phyloP scores from a whole-genome alignment of 345 rosid genomes.

The Camelina sativa region DNA sequence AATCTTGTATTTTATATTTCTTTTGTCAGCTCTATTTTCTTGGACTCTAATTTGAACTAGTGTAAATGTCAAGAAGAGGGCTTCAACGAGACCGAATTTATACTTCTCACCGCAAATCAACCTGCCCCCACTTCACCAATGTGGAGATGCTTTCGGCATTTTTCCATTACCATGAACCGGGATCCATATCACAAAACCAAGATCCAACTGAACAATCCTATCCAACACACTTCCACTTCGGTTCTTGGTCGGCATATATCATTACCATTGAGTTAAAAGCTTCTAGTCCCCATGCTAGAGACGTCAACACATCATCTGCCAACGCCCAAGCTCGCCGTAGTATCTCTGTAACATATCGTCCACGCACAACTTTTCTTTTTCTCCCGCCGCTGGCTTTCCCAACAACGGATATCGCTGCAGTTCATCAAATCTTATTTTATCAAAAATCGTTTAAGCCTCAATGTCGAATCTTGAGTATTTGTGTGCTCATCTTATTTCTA shows the following conservation, averaged over 20 bases:
- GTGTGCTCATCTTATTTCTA: neutral
- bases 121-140: too few relatives aligned
- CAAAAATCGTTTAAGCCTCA: too few relatives aligned
- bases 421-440: too few relatives aligned
- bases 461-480: too few relatives aligned
- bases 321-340: neutral
- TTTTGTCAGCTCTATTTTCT: too few relatives aligned
- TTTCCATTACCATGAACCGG: neutral
- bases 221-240: neutral
- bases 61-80: conserved; percentile 48
- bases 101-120: conserved; percentile 60
- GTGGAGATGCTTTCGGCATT: conserved; percentile 60
- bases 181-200: neutral
- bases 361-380: neutral
- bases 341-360: neutral
- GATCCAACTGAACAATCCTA: neutral
- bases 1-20: too few relatives aligned
- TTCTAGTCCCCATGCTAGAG: neutral
- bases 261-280: neutral
- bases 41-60: too few relatives aligned
- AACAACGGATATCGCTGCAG: neutral
- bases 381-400: neutral
- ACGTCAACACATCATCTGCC: neutral
- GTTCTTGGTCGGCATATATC: neutral
- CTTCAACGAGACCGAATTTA: conserved; percentile 85